phyloP scores from a whole-genome alignment of 2,329 filamentous ascomycete genomes.

The Sclerotiophoma versabilis region DNA sequence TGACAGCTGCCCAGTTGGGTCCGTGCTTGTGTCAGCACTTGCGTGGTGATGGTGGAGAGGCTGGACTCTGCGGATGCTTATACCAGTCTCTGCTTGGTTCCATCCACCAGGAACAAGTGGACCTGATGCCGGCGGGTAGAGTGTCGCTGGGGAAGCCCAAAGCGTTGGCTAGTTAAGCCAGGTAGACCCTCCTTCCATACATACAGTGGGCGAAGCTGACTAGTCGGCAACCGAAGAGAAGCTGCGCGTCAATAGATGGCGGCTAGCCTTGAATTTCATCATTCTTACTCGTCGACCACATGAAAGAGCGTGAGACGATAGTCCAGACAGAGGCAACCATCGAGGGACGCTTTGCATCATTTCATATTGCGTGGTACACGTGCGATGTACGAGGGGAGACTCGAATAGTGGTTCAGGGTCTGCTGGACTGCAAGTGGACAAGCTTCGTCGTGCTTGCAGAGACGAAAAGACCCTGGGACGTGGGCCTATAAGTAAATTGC shows the following conservation, averaged over 20 bases:
- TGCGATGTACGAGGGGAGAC: background rate
- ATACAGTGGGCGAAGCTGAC: background rate
- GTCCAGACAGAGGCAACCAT: background rate
- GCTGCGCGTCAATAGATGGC: background rate
- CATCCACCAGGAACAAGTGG: slow-evolving; percentile 11
- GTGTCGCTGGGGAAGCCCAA: background rate
- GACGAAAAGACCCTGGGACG: background rate
- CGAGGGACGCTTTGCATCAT: background rate
- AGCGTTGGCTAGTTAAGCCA: background rate
- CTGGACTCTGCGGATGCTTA: background rate
- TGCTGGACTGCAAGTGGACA: background rate
- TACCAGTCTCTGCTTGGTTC: background rate
- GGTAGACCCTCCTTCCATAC: background rate
- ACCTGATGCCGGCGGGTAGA: slow-evolving; percentile 8
- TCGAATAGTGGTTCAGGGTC: background rate
- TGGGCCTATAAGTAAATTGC: background rate
- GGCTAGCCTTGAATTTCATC: background rate
- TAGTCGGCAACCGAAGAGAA: background rate
- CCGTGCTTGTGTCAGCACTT: background rate
- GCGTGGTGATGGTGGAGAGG: background rate
- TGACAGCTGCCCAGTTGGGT: background rate
- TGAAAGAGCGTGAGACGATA: background rate
- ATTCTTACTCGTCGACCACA: background rate
- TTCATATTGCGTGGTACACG: slow-evolving; percentile 1
- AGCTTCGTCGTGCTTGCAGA: background rate